phyloP scores from a whole-genome alignment of 176 grass and related monocot genomes.

The Triticum turgidum region DNA sequence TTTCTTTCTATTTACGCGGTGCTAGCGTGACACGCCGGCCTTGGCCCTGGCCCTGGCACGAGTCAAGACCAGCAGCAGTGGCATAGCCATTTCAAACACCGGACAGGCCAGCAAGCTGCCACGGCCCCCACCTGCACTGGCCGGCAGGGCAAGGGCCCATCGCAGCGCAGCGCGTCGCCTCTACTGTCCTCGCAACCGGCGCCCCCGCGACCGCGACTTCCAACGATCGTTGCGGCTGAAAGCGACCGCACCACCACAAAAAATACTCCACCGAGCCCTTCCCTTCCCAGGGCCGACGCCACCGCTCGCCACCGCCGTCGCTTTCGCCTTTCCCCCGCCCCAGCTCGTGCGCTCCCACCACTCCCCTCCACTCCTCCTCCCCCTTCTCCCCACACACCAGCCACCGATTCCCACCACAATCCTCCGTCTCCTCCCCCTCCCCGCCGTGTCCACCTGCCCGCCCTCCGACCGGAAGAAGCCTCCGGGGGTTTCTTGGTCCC shows the following conservation, averaged over 20 bases:
- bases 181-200: background rate
- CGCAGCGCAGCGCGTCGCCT: background rate
- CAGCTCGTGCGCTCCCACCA: conserved; percentile 33
- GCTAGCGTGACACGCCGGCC: no score
- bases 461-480: conserved; percentile 1
- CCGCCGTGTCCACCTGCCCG: background rate
- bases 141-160: background rate
- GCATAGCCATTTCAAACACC: background rate
- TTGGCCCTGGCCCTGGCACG: no score
- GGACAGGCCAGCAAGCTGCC: background rate
- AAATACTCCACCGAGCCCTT: conserved; percentile 22
- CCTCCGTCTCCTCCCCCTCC: background rate
- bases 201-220: background rate
- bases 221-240: conserved; percentile 19
- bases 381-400: background rate
- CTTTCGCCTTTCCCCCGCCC: conserved; percentile 3
- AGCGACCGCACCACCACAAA: conserved; percentile 39
- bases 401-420: background rate
- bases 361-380: background rate
- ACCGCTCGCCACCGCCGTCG: conserved; percentile 30
- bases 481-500: conserved; percentile 26
- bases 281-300: background rate
- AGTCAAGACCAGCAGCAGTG: background rate
- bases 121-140: background rate
- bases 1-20: background rate